Conservation (phyloP, 768 basidiomycete genomes). For the Hirschioporus abietinus region DNA sequence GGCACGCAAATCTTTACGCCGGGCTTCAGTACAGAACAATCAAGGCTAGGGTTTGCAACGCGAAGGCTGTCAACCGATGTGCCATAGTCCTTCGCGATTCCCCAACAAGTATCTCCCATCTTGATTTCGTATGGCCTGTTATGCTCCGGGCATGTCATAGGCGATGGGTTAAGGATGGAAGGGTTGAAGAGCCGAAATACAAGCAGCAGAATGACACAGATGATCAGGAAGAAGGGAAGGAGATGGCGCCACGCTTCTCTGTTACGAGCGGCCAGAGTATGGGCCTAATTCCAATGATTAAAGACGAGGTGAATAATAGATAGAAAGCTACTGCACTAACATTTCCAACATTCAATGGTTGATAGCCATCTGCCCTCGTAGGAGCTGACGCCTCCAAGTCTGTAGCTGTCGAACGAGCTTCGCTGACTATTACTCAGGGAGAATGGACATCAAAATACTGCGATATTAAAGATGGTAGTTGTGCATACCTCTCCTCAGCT, state of each 20-base stretch:
- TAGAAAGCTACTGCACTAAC: constrained; percentile 1
- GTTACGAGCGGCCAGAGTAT: not conserved
- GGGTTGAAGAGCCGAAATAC: constrained; percentile 10
- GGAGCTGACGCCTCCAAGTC: not conserved
- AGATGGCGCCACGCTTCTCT: constrained; percentile 10
- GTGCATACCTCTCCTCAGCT: constrained; percentile 35
- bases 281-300: not conserved
- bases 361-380: constrained; percentile 11
- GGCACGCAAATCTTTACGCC: not conserved
- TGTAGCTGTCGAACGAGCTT: not conserved
- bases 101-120: constrained; percentile 14
- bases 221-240: constrained; percentile 13
- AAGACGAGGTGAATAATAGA: not conserved
- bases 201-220: constrained; percentile 13
- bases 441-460: not conserved
- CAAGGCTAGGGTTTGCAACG: not conserved
- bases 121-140: constrained; percentile 8
- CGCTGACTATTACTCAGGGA: not conserved
- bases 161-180: not conserved
- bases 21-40: constrained; percentile 1
- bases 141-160: constrained; percentile 11
- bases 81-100: constrained; percentile 6
- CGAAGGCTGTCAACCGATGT: constrained; percentile 3
- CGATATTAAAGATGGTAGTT: not conserved
- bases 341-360: constrained; percentile 1